A percentile compares a stretch with the other conserved stretches of the same genome.
Evolutionary conservation across 2,329 filamentous ascomycete species (phyloP).

Genomic region (Colletotrichum shisoi): DNA sequence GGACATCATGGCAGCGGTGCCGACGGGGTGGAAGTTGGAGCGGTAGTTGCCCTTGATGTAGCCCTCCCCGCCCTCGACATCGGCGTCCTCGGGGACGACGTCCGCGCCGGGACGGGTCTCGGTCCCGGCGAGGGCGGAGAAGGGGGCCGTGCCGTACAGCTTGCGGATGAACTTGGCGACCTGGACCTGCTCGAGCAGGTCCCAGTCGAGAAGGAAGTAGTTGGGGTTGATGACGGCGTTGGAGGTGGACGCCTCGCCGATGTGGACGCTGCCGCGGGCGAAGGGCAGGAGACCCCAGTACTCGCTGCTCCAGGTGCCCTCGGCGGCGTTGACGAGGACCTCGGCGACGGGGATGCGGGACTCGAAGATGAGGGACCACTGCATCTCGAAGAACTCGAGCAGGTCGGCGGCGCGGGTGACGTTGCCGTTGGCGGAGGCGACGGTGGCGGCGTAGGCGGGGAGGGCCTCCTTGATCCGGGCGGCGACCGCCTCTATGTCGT

Average conservation of each 20-base stretch:
- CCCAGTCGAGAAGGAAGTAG: slow-evolving; percentile 50
- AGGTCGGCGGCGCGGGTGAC: slow-evolving; percentile 42
- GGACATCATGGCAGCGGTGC: slow-evolving; percentile 61
- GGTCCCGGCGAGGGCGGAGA: slow-evolving; percentile 39
- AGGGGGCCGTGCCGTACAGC: slow-evolving; percentile 47
- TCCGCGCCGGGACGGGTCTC: slow-evolving; percentile 42
- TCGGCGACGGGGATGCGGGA: slow-evolving; percentile 57
- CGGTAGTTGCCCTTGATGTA: slow-evolving; percentile 35
- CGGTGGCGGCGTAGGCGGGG: slow-evolving; percentile 25
- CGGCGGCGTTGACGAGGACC: slow-evolving; percentile 50
- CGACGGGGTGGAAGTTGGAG: slow-evolving; percentile 55
- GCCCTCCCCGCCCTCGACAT: slow-evolving; percentile 39
- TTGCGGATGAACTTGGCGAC: slow-evolving; percentile 45
- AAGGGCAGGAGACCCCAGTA: slow-evolving; percentile 52
- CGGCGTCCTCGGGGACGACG: slow-evolving; percentile 45
- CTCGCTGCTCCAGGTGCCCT: slow-evolving; percentile 48
- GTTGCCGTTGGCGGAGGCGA: slow-evolving; percentile 28
- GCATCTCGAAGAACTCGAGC: slow-evolving; percentile 53
- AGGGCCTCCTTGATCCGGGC: slow-evolving; percentile 19
- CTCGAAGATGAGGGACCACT: slow-evolving; percentile 59
- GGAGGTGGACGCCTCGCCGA: slow-evolving; percentile 47
- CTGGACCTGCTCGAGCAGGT: slow-evolving; percentile 45
- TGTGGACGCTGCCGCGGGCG: slow-evolving; percentile 53
- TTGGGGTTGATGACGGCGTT: slow-evolving; percentile 51
- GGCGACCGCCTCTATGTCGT: slow-evolving; percentile 43